Evolutionary conservation across 2,329 filamentous ascomycete genomes (phyloP).

Genomic region (Neodidymelliopsis sp.): DNA sequence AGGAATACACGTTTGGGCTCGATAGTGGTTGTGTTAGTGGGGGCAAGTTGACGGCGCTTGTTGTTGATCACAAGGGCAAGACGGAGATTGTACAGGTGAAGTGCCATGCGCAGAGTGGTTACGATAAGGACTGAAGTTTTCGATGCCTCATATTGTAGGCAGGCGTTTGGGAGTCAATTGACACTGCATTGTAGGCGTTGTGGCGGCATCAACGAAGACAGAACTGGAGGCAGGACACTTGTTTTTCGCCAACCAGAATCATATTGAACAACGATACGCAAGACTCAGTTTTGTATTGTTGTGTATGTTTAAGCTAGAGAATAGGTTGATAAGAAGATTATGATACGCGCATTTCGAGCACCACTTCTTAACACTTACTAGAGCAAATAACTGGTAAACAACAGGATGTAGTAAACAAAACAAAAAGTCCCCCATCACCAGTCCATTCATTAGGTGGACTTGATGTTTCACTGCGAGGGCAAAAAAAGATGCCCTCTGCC

Average conservation of each 20-base stretch:
- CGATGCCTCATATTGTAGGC: not conserved
- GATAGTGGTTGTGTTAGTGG: conserved; percentile 85
- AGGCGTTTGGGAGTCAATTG: conserved; percentile 7
- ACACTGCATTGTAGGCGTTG: conserved; percentile 13
- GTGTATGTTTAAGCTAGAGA: too few relatives aligned
- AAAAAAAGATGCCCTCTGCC: conserved; percentile 19
- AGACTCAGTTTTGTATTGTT: too few relatives aligned
- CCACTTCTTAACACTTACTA: too few relatives aligned
- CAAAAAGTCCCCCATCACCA: too few relatives aligned
- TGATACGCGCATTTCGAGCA: too few relatives aligned
- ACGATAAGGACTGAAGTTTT: conserved; percentile 25
- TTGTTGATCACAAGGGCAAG: conserved; percentile 67
- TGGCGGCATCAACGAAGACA: too few relatives aligned
- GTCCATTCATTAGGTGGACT: not conserved
- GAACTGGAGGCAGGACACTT: too few relatives aligned
- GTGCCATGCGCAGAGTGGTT: conserved; percentile 43
- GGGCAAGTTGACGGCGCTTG: conserved; percentile 75
- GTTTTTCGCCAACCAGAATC: too few relatives aligned
- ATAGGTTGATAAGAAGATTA: too few relatives aligned
- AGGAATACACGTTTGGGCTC: conserved; percentile 80
- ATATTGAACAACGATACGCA: too few relatives aligned
- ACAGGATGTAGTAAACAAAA: too few relatives aligned
- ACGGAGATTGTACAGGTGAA: conserved; percentile 48
- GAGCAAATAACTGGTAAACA: too few relatives aligned
- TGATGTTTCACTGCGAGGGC: not conserved